These are phyloP conservation scores for Kalanchoe fedtschenkoi DNA, from an alignment of 164 flowering plant species.

Conservation along the genomic window DNA sequence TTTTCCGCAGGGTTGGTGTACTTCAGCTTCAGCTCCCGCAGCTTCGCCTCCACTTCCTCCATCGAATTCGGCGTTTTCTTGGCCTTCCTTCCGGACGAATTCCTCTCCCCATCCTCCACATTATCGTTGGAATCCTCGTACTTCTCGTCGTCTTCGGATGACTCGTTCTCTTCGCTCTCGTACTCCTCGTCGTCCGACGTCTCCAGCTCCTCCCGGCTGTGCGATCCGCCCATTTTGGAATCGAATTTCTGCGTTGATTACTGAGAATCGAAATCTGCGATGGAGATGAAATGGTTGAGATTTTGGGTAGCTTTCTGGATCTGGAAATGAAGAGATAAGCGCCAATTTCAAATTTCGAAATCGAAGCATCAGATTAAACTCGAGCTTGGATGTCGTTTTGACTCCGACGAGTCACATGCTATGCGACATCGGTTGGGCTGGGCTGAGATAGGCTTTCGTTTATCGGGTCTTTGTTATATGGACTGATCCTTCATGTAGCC, in stretches of 20 bases:
- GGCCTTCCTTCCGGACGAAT: constrained; percentile 18
- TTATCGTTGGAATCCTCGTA: constrained; percentile 16
- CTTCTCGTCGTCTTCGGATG: constrained; percentile 4
- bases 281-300: background rate
- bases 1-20: constrained; percentile 25
- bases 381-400: background rate
- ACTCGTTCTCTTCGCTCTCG: background rate
- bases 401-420: too few species aligned
- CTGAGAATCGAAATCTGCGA: background rate
- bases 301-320: background rate
- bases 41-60: constrained; percentile 66
- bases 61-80: constrained; percentile 34
- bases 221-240: background rate
- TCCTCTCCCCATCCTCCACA: constrained; percentile 7
- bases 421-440: too few species aligned
- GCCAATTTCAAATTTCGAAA: background rate
- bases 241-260: background rate
- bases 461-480: too few species aligned
- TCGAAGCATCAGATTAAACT: background rate
- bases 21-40: constrained; percentile 60
- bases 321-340: background rate
- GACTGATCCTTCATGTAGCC: too few species aligned
- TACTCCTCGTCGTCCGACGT: constrained; percentile 1
- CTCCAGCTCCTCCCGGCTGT: constrained; percentile 1
- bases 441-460: too few species aligned